These are phyloP conservation scores for Penicillium subrubescens DNA, from an alignment of 495 filamentous ascomycete species.

Conservation along the genomic window DNA sequence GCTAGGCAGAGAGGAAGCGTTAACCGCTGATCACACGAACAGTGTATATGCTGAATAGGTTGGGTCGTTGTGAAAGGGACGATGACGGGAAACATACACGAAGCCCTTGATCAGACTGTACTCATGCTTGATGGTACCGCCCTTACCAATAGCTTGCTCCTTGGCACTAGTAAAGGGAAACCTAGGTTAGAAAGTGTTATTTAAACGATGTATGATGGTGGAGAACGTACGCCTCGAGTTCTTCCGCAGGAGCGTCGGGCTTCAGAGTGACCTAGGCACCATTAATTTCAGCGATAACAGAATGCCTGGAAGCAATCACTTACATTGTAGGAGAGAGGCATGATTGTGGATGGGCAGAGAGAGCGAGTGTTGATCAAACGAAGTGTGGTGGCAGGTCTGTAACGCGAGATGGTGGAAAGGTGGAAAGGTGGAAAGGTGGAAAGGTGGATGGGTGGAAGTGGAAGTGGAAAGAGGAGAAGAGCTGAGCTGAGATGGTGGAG, in stretches of 20 bases:
- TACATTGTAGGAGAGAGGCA: slow-evolving; percentile 72
- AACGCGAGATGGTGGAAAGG: background rate
- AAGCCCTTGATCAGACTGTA: slow-evolving; percentile 89
- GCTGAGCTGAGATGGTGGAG: background rate
- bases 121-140: slow-evolving; percentile 80
- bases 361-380: background rate
- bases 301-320: slow-evolving; percentile 20
- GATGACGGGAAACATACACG: slow-evolving; percentile 56
- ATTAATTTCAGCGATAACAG: slow-evolving; percentile 19
- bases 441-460: background rate
- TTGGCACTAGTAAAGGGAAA: slow-evolving; percentile 61
- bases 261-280: slow-evolving; percentile 75
- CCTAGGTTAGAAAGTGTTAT: background rate
- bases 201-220: background rate
- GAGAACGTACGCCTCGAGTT: slow-evolving; percentile 62
- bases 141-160: slow-evolving; percentile 64
- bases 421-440: background rate
- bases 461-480: background rate
- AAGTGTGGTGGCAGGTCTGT: background rate
- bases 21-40: background rate
- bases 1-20: slow-evolving; percentile 42
- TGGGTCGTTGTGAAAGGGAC: background rate
- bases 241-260: slow-evolving; percentile 55
- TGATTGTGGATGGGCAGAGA: slow-evolving; percentile 36
- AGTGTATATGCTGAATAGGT: slow-evolving; percentile 17